These are phyloP conservation scores for Extremus antarcticus DNA, from an alignment of 495 filamentous ascomycete species.

Conservation along the genomic window DNA sequence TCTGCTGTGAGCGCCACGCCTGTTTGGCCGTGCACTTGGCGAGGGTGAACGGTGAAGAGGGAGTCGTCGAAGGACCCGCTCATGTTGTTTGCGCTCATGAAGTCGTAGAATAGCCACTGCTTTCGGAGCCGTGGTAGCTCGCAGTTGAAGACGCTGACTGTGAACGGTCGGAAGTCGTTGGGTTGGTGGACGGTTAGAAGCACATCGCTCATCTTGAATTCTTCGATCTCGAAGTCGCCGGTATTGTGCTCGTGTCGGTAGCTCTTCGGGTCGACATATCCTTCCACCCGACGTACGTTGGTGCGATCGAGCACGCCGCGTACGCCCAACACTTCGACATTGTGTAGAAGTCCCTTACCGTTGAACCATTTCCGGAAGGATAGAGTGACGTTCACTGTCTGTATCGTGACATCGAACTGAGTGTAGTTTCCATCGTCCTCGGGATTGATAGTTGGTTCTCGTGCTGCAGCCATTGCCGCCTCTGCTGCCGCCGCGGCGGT, in stretches of 20 bases:
- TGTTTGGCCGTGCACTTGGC: slow-evolving; percentile 66
- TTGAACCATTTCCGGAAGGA: slow-evolving; percentile 98
- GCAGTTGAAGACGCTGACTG: slow-evolving; percentile 88
- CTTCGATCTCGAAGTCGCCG: slow-evolving; percentile 92
- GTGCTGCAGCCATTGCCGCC: slow-evolving; percentile 51
- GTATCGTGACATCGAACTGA: slow-evolving; percentile 90
- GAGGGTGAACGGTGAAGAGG: slow-evolving; percentile 91
- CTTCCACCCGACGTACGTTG: slow-evolving; percentile 56
- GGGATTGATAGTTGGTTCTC: slow-evolving; percentile 37
- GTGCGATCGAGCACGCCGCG: slow-evolving; percentile 90
- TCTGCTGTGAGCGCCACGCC: slow-evolving; percentile 41
- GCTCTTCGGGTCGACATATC: slow-evolving; percentile 71
- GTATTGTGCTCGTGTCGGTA: slow-evolving; percentile 80
- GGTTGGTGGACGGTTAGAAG: slow-evolving; percentile 89
- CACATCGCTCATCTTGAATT: slow-evolving; percentile 90
- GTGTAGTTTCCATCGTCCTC: slow-evolving; percentile 94
- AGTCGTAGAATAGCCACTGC: slow-evolving; percentile 97
- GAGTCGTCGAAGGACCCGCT: slow-evolving; percentile 92
- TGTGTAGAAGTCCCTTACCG: slow-evolving; percentile 79
- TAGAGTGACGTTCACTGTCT: slow-evolving; percentile 91
- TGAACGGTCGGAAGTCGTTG: slow-evolving; percentile 78
- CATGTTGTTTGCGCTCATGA: slow-evolving; percentile 89
- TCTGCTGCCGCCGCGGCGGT: slow-evolving; percentile 69
- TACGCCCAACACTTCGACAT: slow-evolving; percentile 92
- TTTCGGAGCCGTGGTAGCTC: slow-evolving; percentile 87